Conservation (phyloP, 2,329 filamentous ascomycete species). For the Fusarium dimerum region DNA sequence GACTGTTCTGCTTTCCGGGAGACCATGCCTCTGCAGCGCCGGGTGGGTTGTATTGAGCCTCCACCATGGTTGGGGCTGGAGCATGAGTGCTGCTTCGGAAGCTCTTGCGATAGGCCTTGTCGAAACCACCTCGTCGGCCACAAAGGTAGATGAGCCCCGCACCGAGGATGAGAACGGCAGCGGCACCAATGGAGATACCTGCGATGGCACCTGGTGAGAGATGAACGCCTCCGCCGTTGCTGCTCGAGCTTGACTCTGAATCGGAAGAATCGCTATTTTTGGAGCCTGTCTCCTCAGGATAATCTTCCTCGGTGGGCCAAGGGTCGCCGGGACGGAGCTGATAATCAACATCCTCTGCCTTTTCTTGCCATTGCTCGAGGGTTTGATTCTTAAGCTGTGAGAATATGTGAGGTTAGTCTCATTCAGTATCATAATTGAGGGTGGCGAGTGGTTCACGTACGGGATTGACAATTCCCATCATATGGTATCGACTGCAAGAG, state of each 20-base stretch:
- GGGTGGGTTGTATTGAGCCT: conserved; percentile 20
- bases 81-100: conserved; percentile 15
- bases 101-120: conserved; percentile 32
- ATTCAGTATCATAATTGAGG: not conserved
- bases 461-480: conserved; percentile 77
- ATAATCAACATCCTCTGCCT: conserved; percentile 48
- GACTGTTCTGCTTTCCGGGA: conserved; percentile 18
- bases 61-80: conserved; percentile 12
- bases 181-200: conserved; percentile 57
- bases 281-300: conserved; percentile 13
- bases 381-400: conserved; percentile 48
- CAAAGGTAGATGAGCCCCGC: conserved; percentile 50
- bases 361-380: conserved; percentile 47
- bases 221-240: not conserved
- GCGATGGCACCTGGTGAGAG: conserved; percentile 53
- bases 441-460: conserved; percentile 38
- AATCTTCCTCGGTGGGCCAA: conserved; percentile 50
- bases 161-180: conserved; percentile 45
- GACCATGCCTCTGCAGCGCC: conserved; percentile 21
- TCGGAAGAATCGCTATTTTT: not conserved
- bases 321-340: conserved; percentile 58
- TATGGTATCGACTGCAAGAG: conserved; percentile 65
- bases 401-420: conserved; percentile 2
- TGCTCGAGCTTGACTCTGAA: not conserved
- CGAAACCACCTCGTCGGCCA: conserved; percentile 38